These are phyloP conservation scores for Lyophyllum shimeji DNA, from an alignment of 768 basidiomycete genomes.

Conservation along the genomic window DNA sequence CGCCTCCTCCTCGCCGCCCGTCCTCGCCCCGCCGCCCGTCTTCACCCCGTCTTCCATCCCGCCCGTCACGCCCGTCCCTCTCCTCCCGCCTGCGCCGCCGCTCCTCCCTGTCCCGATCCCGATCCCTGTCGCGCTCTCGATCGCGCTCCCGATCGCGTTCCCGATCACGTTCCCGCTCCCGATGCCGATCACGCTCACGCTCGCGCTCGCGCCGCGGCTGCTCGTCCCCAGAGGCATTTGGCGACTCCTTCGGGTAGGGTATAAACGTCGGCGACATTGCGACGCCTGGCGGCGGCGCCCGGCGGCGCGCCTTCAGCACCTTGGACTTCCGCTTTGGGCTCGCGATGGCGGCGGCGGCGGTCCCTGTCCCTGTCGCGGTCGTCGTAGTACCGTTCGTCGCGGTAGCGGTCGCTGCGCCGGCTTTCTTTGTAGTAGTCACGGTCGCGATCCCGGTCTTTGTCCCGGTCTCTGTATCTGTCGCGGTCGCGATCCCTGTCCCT, in stretches of 20 bases:
- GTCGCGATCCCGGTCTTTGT: conserved; percentile 8
- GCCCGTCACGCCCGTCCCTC: neutral
- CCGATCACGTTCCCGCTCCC: neutral
- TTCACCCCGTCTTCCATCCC: neutral
- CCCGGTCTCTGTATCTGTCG: conserved; percentile 15
- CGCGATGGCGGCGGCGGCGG: neutral
- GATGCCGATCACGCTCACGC: neutral
- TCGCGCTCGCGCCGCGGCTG: neutral
- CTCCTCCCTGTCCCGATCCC: neutral
- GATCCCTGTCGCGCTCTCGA: neutral
- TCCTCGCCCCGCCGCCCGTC: neutral
- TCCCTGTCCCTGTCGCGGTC: conserved; percentile 1
- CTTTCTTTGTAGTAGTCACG: conserved; percentile 8
- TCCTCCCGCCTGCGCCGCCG: neutral
- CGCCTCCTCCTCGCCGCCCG: neutral
- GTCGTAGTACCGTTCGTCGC: conserved; percentile 3
- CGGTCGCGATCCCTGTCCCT: conserved; percentile 10
- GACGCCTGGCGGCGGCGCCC: neutral
- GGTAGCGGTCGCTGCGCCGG: neutral
- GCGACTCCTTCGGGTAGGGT: neutral
- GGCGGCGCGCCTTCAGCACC: neutral
- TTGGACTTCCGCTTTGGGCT: neutral
- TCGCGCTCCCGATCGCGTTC: neutral
- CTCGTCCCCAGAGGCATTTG: neutral
- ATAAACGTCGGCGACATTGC: neutral